These are phyloP conservation scores for Asterophora lycoperdoides DNA, from an alignment of 768 basidiomycete species.

Conservation along the genomic window DNA sequence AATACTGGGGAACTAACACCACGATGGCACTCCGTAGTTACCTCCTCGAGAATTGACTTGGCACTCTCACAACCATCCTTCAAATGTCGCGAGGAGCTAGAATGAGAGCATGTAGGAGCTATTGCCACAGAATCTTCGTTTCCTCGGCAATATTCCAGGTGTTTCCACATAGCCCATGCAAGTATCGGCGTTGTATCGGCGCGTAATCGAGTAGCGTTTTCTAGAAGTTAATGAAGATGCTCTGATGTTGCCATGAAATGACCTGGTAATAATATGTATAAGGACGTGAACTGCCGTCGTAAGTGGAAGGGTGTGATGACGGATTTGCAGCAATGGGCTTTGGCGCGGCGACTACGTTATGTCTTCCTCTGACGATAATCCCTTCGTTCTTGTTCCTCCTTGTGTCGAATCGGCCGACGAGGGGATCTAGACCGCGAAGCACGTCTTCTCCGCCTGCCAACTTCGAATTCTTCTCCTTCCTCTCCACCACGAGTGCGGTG, in stretches of 20 bases:
- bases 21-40: conserved; percentile 1
- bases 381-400: not conserved
- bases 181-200: no score
- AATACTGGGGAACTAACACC: conserved; percentile 21
- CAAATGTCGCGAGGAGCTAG: conserved; percentile 8
- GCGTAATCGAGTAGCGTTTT: no score
- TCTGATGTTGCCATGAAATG: no score
- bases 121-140: not conserved
- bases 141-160: not conserved
- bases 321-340: no score
- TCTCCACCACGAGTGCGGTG: conserved; percentile 5
- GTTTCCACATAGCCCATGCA: no score
- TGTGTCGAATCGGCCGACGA: not conserved
- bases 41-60: not conserved
- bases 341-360: no score
- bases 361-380: conserved; percentile 5
- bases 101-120: not conserved
- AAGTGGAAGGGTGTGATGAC: no score
- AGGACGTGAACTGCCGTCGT: no score
- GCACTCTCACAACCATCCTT: conserved; percentile 2
- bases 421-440: conserved; percentile 37
- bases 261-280: no score
- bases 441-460: conserved; percentile 14
- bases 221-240: no score
- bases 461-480: not conserved